phyloP scores from a whole-genome alignment of 2,329 filamentous ascomycete genomes.

The Cordyceps tenuipes region DNA sequence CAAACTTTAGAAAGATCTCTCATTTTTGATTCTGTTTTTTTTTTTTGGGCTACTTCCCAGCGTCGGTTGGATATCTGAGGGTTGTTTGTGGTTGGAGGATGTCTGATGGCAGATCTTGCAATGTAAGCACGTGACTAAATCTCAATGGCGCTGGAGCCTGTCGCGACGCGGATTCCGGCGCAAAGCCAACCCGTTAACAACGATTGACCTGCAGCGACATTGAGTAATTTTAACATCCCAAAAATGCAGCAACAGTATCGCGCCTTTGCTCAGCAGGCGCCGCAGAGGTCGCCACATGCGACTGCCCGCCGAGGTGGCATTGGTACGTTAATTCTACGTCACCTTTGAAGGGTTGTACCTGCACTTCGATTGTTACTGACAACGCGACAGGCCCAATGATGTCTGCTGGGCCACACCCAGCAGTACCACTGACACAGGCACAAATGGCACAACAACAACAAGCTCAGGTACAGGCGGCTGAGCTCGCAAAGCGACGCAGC shows the following conservation, averaged over 20 bases:
- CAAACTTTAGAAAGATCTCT: too few species aligned
- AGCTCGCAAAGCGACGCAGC: constrained; percentile 69
- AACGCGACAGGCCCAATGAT: constrained; percentile 43
- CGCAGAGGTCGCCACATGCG: constrained; percentile 41
- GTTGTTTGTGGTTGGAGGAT: too few species aligned
- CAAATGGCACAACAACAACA: constrained; percentile 46
- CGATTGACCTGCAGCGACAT: neutral
- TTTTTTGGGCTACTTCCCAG: too few species aligned
- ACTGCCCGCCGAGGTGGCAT: constrained; percentile 44
- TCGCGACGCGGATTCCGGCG: neutral
- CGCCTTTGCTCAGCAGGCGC: constrained; percentile 41
- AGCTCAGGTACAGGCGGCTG: constrained; percentile 45
- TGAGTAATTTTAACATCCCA: constrained; percentile 12
- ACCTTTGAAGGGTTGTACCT: neutral
- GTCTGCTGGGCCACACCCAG: constrained; percentile 43
- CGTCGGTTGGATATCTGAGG: too few species aligned
- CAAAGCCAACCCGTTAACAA: neutral
- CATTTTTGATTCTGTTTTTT: too few species aligned
- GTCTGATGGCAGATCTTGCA: neutral
- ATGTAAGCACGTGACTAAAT: neutral
- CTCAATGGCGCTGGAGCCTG: neutral
- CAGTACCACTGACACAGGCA: constrained; percentile 44
- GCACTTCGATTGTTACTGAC: constrained; percentile 11
- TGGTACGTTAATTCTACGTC: constrained; percentile 30
- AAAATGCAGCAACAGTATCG: constrained; percentile 48